Base-by-base conservation (phyloP, 495 filamentous ascomycete genomes). In the Astrothelium subdiscretum region DNA sequence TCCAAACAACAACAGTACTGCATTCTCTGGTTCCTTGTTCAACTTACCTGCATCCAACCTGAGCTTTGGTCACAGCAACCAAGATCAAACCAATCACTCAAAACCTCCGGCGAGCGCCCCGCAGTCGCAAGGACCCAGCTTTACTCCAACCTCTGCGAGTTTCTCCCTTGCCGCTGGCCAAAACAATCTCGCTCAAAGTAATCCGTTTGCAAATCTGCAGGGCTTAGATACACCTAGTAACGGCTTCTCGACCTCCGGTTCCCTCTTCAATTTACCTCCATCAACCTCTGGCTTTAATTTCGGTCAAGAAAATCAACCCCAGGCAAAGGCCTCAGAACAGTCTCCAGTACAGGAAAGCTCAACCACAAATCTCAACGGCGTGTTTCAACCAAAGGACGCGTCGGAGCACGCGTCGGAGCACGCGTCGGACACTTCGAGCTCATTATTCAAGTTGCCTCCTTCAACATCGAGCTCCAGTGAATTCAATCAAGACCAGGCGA, bases 101-200 rank as follows among this genome's bases (percentile, higher is more conserved):
- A 15, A 38, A 38, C 35, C 35, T 38, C 35, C 8, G 15, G 35
- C 35, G 15, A 6, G 48, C 6, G 29, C 57, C 15, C 26, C 58
- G 27, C 63, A 61, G 58, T 38, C 58, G 51, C 58, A 61, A 27
- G 57, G 59, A 59, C 11, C 13, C 31, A 64, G 3, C 57, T 27
- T 42, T 27, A 35, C 40, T 54, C 40, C 62, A 57, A 20, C 58
- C 10, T 44, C 62, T 42, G 32, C 51, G 4, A 38, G 4, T 51
- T 63, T 59, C 27, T 32, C 32, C 3, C 48, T 65, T 29, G 15
- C 35, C 8, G 8, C 35, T 15, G 15, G 15, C 35, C 35, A 38
- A 38, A 15, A 38, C 8, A 6, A 38, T 6, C 35, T 15, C 8
- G 35, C 15, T 15, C 8, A 38, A 6, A 38, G 8, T 15, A 38